Conservation (phyloP, 345 rosid species). For the Salix purpurea region DNA sequence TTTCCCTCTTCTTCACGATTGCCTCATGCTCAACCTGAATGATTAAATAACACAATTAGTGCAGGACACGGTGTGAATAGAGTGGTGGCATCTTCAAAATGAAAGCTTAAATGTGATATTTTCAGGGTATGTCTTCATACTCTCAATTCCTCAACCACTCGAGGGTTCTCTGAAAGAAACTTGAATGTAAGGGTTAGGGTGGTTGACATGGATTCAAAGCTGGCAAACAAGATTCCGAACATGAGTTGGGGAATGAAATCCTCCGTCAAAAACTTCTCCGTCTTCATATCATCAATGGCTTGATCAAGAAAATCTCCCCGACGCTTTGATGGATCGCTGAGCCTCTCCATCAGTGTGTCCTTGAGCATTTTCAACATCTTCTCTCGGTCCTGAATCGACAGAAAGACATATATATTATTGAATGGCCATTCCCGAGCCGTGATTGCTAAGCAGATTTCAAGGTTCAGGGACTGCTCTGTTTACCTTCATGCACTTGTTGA, state of each 20-base stretch:
- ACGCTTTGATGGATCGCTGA: background rate
- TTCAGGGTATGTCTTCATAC: background rate
- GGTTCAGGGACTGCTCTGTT: background rate
- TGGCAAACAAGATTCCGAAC: conserved; percentile 22
- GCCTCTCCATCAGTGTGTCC: conserved; percentile 15
- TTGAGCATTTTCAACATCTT: conserved; percentile 1
- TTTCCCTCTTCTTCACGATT: conserved; percentile 8
- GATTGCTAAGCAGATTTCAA: background rate
- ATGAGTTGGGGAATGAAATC: conserved; percentile 20
- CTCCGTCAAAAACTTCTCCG: conserved; percentile 25
- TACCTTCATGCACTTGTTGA: conserved; percentile 39
- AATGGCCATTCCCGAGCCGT: too few species aligned
- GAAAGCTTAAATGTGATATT: too few species aligned
- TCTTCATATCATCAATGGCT: conserved; percentile 16
- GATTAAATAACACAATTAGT: background rate
- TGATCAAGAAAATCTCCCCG: conserved; percentile 27
- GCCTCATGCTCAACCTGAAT: conserved; percentile 28
- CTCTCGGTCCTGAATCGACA: conserved; percentile 11
- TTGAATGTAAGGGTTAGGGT: conserved; percentile 15
- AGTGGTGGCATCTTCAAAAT: background rate
- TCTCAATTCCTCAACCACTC: conserved; percentile 28
- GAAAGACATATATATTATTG: background rate
- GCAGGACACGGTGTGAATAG: background rate
- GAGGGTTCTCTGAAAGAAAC: conserved; percentile 32
- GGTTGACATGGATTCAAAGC: conserved; percentile 10